phyloP scores from a whole-genome alignment of 1,284 basidiomycete species.

The Ceratobasidium sp. region DNA sequence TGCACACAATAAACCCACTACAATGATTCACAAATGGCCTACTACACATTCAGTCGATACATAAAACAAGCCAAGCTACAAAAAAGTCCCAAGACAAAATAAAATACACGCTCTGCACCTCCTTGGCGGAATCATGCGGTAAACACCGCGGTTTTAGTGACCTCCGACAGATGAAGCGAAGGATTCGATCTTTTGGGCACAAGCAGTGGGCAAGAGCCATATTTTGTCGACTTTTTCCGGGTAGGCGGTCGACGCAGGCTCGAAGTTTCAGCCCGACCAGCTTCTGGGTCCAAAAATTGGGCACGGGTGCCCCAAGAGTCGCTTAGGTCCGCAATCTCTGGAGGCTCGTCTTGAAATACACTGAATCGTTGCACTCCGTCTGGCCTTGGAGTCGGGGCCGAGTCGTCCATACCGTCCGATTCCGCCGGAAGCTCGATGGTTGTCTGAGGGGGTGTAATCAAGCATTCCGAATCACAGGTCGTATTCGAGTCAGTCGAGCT shows the following conservation, averaged over 20 bases:
- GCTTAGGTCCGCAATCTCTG: not conserved
- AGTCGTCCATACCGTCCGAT: conserved; percentile 13
- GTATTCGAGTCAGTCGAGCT: conserved; percentile 30
- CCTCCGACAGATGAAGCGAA: conserved; percentile 29
- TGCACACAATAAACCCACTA: conserved; percentile 11
- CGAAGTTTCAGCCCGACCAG: not conserved
- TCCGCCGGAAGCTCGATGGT: conserved; percentile 28
- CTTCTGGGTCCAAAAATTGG: not conserved
- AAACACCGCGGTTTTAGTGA: conserved; percentile 23
- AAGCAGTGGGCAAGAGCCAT: conserved; percentile 18
- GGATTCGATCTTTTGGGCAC: conserved; percentile 26
- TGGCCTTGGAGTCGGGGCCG: conserved; percentile 19
- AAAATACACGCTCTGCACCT: too few relatives aligned
- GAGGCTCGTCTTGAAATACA: not conserved
- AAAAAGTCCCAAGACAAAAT: conserved; percentile 10
- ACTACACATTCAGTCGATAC: not conserved
- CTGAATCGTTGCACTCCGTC: conserved; percentile 16
- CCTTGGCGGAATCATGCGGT: not conserved
- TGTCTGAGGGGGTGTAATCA: conserved; percentile 8
- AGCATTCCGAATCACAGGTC: conserved; percentile 26
- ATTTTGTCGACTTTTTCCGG: conserved; percentile 37
- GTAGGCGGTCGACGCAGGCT: conserved; percentile 8
- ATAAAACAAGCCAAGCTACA: conserved; percentile 7
- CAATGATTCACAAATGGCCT: not conserved
- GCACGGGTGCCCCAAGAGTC: not conserved